These are phyloP conservation scores for Sphaerulina vaccinii DNA, from an alignment of 2,329 filamentous ascomycete species.

Conservation along the genomic window DNA sequence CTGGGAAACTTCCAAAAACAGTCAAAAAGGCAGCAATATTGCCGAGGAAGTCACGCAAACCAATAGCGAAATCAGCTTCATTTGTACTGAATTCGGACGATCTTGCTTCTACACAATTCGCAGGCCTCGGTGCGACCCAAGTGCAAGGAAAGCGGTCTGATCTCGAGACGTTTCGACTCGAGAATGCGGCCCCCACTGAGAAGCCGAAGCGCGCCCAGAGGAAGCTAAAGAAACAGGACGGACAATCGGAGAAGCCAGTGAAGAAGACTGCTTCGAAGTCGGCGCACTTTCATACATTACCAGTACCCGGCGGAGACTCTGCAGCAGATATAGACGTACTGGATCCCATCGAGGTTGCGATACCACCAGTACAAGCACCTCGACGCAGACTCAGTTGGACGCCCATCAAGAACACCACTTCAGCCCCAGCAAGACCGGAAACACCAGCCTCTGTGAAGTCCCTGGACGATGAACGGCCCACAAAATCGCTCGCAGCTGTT, in stretches of 20 bases:
- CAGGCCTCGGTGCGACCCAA: constrained; percentile 9
- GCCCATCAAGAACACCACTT: constrained; percentile 18
- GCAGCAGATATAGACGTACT: not conserved
- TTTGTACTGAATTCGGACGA: constrained; percentile 35
- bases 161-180: not conserved
- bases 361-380: constrained; percentile 6
- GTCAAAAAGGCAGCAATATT: not conserved
- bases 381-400: constrained; percentile 26
- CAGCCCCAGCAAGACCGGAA: not conserved
- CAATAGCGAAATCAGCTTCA: constrained; percentile 28
- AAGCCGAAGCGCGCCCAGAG: constrained; percentile 1
- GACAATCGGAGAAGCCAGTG: not conserved
- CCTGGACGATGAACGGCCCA: constrained; percentile 2
- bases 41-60: constrained; percentile 25
- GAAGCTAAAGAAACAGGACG: not conserved
- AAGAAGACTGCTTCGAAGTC: not conserved
- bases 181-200: not conserved
- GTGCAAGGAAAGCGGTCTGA: constrained; percentile 1
- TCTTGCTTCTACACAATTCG: constrained; percentile 19
- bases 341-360: not conserved
- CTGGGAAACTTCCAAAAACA: not conserved
- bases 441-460: not conserved
- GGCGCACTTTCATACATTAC: not conserved
- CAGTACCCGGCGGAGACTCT: not conserved
- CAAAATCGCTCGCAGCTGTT: constrained; percentile 15